phyloP scores from a whole-genome alignment of 164 flowering plant species.

The Tetrastigma voinierianum region DNA sequence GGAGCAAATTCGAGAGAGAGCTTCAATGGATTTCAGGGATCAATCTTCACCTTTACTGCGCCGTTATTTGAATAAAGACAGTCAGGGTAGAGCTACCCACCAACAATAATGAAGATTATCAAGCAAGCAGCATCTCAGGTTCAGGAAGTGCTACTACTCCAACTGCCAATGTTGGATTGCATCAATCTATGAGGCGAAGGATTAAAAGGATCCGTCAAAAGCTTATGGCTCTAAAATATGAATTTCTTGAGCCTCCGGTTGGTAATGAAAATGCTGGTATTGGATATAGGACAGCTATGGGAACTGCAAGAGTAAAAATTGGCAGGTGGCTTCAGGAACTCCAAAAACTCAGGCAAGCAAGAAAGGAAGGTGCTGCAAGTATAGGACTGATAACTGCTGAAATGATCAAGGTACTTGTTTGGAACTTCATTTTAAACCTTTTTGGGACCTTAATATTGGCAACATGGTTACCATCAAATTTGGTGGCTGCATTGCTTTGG shows the following conservation, averaged over 20 bases:
- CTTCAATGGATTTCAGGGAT: slow-evolving; percentile 95
- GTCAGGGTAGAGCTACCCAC: slow-evolving; percentile 47
- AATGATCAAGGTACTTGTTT: slow-evolving; percentile 74
- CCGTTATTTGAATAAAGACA: slow-evolving; percentile 59
- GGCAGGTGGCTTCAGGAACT: slow-evolving; percentile 96
- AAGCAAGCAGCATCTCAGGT: slow-evolving; percentile 29
- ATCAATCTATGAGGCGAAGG: slow-evolving; percentile 68
- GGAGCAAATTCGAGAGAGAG: slow-evolving; percentile 92
- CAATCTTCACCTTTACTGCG: slow-evolving; percentile 86
- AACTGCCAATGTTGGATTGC: slow-evolving; percentile 34
- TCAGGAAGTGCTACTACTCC: slow-evolving; percentile 35
- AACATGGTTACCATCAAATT: too few species aligned
- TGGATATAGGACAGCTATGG: slow-evolving; percentile 73
- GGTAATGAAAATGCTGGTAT: slow-evolving; percentile 68
- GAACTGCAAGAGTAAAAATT: slow-evolving; percentile 82
- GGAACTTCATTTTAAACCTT: background rate
- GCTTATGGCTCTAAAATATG: slow-evolving; percentile 90
- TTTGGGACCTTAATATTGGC: too few species aligned
- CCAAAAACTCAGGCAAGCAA: slow-evolving; percentile 88
- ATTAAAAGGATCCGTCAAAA: slow-evolving; percentile 84
- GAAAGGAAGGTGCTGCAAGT: slow-evolving; percentile 91
- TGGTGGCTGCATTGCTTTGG: too few species aligned
- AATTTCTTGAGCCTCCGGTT: slow-evolving; percentile 58
- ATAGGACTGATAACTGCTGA: slow-evolving; percentile 84
- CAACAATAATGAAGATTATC: slow-evolving; percentile 51